A percentile compares a stretch with the other conserved stretches of the same genome.
Conservation (phyloP, 2,329 filamentous ascomycete species). For the Arthrobotrys conoides region DNA sequence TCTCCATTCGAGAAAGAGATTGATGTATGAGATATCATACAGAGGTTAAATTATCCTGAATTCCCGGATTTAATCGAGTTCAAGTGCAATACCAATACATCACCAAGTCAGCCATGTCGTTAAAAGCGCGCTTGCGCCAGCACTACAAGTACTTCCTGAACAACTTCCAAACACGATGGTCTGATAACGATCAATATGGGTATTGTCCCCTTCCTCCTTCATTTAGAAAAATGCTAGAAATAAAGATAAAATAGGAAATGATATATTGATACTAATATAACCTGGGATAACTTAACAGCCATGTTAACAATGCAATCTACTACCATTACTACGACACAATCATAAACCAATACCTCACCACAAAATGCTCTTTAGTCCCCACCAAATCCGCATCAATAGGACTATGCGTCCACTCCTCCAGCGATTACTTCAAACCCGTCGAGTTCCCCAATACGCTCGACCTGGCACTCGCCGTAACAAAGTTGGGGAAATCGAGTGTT, state of each 20-base stretch:
- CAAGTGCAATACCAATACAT: neutral
- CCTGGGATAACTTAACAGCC: slow-evolving; percentile 68
- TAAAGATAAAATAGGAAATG: no score
- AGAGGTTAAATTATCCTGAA: neutral
- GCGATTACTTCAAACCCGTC: slow-evolving; percentile 85
- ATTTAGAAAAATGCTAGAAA: slow-evolving; percentile 69
- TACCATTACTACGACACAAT: slow-evolving; percentile 90
- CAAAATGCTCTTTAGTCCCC: slow-evolving; percentile 81
- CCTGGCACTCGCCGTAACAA: slow-evolving; percentile 84
- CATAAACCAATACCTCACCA: slow-evolving; percentile 88
- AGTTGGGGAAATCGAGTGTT: slow-evolving; percentile 87
- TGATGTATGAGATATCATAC: neutral
- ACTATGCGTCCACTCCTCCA: slow-evolving; percentile 86
- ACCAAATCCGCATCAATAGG: slow-evolving; percentile 80
- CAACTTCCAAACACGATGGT: slow-evolving; percentile 87
- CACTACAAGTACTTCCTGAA: slow-evolving; percentile 86
- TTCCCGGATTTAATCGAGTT: no score
- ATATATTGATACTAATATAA: no score
- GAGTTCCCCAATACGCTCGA: slow-evolving; percentile 87
- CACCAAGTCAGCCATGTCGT: slow-evolving; percentile 60
- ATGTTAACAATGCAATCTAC: slow-evolving; percentile 93
- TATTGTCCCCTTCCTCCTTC: slow-evolving; percentile 8
- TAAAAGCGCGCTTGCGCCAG: slow-evolving; percentile 76
- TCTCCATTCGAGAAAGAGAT: neutral
- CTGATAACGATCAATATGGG: slow-evolving; percentile 62